Evolutionary conservation across 257 asterid species (phyloP).

Genomic region (Solanum chiquidenum): DNA sequence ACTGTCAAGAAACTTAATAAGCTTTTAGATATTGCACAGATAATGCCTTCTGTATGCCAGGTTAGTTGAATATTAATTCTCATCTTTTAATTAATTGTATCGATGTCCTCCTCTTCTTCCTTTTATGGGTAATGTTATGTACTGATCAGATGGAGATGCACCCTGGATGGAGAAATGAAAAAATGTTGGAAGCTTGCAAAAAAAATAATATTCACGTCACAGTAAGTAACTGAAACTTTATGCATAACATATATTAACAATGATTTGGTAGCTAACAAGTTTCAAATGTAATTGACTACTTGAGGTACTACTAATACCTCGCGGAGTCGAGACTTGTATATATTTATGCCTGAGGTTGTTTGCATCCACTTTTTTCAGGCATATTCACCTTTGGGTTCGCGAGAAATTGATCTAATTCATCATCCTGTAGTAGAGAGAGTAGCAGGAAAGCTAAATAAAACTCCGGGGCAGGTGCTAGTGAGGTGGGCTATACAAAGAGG

Average conservation of each 20-base stretch:
- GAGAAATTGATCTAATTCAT: slow-evolving; percentile 37
- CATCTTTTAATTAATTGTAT: neutral
- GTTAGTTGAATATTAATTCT: slow-evolving; percentile 5
- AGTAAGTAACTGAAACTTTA: slow-evolving; percentile 9
- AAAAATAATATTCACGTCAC: slow-evolving; percentile 44
- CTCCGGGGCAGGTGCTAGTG: slow-evolving; percentile 61
- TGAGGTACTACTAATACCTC: neutral
- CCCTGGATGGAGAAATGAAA: slow-evolving; percentile 81
- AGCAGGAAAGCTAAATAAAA: slow-evolving; percentile 46
- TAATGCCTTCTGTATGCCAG: slow-evolving; percentile 67
- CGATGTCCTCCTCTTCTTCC: neutral
- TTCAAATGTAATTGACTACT: neutral
- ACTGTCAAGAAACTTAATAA: slow-evolving; percentile 38
- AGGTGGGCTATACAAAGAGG: slow-evolving; percentile 79
- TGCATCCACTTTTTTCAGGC: slow-evolving; percentile 23
- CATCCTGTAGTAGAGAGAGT: slow-evolving; percentile 43
- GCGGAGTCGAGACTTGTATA: no score
- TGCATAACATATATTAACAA: neutral
- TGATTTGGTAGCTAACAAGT: neutral
- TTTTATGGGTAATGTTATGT: neutral
- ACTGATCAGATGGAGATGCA: slow-evolving; percentile 75
- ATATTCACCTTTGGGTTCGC: slow-evolving; percentile 61
- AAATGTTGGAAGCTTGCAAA: slow-evolving; percentile 60
- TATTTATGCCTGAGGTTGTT: no score
- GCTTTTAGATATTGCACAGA: slow-evolving; percentile 36